These are phyloP conservation scores for Phytophthora pseudosyringae DNA, from an alignment of 352 stramenopile genomes.

Conservation along the genomic window DNA sequence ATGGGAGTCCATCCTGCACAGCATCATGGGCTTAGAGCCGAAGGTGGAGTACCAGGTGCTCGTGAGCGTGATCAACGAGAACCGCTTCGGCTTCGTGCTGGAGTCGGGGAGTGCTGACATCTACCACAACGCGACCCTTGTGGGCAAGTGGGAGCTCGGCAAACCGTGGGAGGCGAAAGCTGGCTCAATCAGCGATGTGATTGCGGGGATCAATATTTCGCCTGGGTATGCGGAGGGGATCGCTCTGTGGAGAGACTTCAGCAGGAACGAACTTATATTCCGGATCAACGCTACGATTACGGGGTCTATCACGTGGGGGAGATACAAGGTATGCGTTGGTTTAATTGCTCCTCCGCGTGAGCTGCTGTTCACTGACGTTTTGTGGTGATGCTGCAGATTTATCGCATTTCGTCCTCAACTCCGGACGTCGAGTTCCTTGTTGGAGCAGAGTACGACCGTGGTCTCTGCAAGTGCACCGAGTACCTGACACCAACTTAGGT, in stretches of 20 bases:
- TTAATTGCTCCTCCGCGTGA: not conserved
- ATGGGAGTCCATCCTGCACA: constrained; percentile 87
- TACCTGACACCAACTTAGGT: constrained; percentile 66
- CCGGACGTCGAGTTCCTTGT: constrained; percentile 87
- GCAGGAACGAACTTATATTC: constrained; percentile 79
- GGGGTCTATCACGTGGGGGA: constrained; percentile 84
- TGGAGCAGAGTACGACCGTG: constrained; percentile 84
- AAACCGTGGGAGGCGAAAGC: constrained; percentile 68
- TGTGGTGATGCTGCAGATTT: constrained; percentile 53
- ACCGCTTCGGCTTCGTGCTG: constrained; percentile 86
- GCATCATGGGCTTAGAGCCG: constrained; percentile 69
- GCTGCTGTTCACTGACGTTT: not conserved
- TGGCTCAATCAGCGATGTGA: constrained; percentile 80
- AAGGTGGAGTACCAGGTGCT: constrained; percentile 89
- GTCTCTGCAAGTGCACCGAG: constrained; percentile 83
- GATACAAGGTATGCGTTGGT: constrained; percentile 63
- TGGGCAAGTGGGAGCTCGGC: constrained; percentile 78
- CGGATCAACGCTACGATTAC: constrained; percentile 82
- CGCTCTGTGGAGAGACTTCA: constrained; percentile 74
- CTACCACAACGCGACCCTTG: constrained; percentile 75
- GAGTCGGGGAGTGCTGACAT: constrained; percentile 80
- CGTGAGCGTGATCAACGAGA: constrained; percentile 90
- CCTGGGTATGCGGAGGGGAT: constrained; percentile 71
- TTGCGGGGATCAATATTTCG: constrained; percentile 75
- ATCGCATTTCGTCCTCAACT: constrained; percentile 79